Conservation (phyloP, 2,329 filamentous ascomycete species). For the Amauroascus niger region DNA sequence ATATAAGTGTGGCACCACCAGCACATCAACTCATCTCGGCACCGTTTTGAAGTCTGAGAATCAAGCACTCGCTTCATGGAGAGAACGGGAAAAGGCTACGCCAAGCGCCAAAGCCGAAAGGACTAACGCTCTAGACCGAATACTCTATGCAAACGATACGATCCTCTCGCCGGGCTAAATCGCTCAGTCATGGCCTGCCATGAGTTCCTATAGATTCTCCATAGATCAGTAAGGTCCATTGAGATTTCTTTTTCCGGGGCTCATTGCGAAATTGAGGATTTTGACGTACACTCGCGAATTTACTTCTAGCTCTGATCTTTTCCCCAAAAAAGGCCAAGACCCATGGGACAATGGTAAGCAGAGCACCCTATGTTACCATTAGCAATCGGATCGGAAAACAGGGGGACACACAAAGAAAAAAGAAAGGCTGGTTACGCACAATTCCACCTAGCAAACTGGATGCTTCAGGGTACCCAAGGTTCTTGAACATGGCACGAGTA, state of each 20-base stretch:
- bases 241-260: neutral
- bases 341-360: constrained; percentile 77
- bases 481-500: constrained; percentile 60
- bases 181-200: constrained; percentile 7
- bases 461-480: constrained; percentile 60
- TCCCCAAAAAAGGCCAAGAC: constrained; percentile 70
- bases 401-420: neutral
- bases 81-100: neutral
- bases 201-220: constrained; percentile 12
- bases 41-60: neutral
- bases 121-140: too few relatives aligned
- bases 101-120: neutral
- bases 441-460: constrained; percentile 69
- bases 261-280: constrained; percentile 16
- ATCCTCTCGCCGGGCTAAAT: too few relatives aligned
- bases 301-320: constrained; percentile 63
- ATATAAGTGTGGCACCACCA: neutral
- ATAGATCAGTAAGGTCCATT: neutral
- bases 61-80: neutral
- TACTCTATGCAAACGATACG: too few relatives aligned
- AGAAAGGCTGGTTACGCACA: constrained; percentile 30
- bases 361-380: constrained; percentile 35
- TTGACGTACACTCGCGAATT: constrained; percentile 54
- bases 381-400: neutral
- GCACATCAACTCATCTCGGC: neutral